phyloP scores from a whole-genome alignment of 169 alveolate species.

The Theileria orientalis region DNA sequence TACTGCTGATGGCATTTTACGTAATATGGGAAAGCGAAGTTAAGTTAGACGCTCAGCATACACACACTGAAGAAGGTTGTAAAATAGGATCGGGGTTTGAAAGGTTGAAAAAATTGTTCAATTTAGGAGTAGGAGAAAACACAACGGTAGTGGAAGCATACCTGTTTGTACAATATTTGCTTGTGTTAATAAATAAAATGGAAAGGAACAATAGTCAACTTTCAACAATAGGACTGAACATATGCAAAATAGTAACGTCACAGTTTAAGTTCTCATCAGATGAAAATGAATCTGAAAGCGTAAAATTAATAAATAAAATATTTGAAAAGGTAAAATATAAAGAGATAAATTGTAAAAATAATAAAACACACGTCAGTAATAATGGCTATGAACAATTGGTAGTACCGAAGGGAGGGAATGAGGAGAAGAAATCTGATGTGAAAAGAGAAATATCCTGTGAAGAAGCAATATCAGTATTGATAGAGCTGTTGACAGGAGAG shows the following conservation, averaged over 20 bases:
- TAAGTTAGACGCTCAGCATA: not conserved
- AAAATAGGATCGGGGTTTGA: not conserved
- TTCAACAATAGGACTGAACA: conserved; percentile 3
- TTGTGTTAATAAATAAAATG: not conserved
- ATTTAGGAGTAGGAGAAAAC: not conserved
- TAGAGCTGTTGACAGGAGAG: not conserved
- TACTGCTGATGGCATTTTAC: conserved; percentile 10
- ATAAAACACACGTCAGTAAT: too few relatives aligned
- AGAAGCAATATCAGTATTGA: not conserved
- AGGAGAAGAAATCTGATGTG: not conserved
- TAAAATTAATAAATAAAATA: too few relatives aligned
- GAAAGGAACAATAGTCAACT: not conserved
- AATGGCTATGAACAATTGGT: too few relatives aligned
- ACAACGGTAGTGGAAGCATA: not conserved
- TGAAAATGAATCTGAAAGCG: conserved; percentile 9
- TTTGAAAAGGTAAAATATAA: not conserved
- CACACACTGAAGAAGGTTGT: not conserved
- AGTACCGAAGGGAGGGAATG: not conserved
- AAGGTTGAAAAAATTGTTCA: not conserved
- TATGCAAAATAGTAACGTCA: not conserved
- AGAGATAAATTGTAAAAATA: too few relatives aligned
- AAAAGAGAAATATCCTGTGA: not conserved
- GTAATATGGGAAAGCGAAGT: not conserved
- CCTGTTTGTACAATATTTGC: conserved; percentile 4
- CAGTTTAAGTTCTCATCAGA: not conserved